These are phyloP conservation scores for Earliella scabrosa DNA, from an alignment of 1,284 basidiomycete genomes.

Conservation along the genomic window DNA sequence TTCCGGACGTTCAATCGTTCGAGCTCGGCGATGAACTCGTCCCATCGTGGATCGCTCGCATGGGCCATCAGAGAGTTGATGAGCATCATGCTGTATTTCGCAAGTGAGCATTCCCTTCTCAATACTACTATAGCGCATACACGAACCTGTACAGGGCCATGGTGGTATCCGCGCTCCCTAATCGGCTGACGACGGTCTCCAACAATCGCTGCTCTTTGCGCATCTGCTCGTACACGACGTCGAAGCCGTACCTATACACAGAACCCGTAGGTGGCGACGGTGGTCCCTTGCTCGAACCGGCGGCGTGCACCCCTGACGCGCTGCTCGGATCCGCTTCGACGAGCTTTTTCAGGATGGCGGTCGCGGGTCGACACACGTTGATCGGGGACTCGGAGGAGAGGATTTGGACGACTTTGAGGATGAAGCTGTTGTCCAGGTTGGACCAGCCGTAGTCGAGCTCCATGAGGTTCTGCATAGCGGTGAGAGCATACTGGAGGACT, in stretches of 20 bases:
- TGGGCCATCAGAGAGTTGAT: conserved; percentile 88
- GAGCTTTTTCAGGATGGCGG: conserved; percentile 88
- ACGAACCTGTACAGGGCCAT: conserved; percentile 83
- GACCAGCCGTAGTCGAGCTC: conserved; percentile 85
- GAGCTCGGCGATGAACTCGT: conserved; percentile 77
- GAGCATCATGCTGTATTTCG: conserved; percentile 82
- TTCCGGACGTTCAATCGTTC: conserved; percentile 83
- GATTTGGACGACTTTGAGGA: conserved; percentile 81
- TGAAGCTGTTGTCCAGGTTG: conserved; percentile 71
- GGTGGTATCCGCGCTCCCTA: conserved; percentile 84
- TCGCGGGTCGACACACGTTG: conserved; percentile 96
- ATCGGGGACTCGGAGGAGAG: conserved; percentile 81
- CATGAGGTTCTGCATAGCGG: conserved; percentile 87
- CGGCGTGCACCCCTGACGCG: conserved; percentile 57
- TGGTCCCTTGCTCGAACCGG: conserved; percentile 63
- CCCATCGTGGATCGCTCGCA: conserved; percentile 77
- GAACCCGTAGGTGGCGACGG: conserved; percentile 62
- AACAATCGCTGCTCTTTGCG: conserved; percentile 65
- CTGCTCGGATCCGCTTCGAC: conserved; percentile 80
- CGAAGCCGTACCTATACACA: conserved; percentile 82
- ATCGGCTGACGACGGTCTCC: conserved; percentile 77
- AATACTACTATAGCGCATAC: background rate
- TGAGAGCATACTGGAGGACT: conserved; percentile 72
- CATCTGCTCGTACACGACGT: conserved; percentile 84
- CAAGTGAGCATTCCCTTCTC: background rate